Conservation (phyloP, 2,329 filamentous ascomycete genomes). For the Neophaeococcomyces aloes region DNA sequence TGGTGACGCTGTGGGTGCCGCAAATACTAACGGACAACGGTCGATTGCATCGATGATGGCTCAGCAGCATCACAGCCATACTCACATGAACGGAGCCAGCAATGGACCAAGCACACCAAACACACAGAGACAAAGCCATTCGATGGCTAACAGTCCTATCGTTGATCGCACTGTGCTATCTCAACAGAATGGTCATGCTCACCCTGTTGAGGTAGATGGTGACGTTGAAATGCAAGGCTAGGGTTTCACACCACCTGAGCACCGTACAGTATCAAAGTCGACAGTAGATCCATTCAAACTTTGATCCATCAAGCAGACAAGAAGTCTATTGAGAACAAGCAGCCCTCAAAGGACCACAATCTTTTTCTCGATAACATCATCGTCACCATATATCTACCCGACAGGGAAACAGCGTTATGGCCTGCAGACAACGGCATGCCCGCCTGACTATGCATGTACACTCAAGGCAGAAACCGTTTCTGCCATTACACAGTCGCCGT, state of each 20-base stretch:
- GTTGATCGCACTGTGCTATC: slow-evolving; percentile 42
- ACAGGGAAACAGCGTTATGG: too few species aligned
- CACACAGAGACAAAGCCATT: background rate
- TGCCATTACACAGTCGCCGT: too few species aligned
- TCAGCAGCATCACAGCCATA: background rate
- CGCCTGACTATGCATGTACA: too few species aligned
- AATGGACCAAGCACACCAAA: background rate
- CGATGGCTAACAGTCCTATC: slow-evolving; percentile 11
- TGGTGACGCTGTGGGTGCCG: slow-evolving; percentile 22
- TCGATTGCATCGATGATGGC: slow-evolving; percentile 11
- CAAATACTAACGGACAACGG: slow-evolving; percentile 14
- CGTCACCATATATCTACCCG: too few species aligned
- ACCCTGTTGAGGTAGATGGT: slow-evolving; percentile 30
- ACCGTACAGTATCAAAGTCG: too few species aligned
- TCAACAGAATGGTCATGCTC: slow-evolving; percentile 23
- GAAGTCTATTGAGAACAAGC: too few species aligned
- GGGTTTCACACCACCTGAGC: background rate
- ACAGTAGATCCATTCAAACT: too few species aligned
- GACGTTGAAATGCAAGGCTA: slow-evolving; percentile 47
- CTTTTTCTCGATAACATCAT: too few species aligned
- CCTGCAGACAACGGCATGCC: too few species aligned
- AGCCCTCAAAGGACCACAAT: too few species aligned
- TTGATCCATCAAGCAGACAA: too few species aligned
- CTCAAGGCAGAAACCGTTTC: too few species aligned
- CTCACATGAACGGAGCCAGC: slow-evolving; percentile 3